Evolutionary conservation across 1,139 yeast genomes (phyloP).

Genomic region (Candida dubliniensis): DNA sequence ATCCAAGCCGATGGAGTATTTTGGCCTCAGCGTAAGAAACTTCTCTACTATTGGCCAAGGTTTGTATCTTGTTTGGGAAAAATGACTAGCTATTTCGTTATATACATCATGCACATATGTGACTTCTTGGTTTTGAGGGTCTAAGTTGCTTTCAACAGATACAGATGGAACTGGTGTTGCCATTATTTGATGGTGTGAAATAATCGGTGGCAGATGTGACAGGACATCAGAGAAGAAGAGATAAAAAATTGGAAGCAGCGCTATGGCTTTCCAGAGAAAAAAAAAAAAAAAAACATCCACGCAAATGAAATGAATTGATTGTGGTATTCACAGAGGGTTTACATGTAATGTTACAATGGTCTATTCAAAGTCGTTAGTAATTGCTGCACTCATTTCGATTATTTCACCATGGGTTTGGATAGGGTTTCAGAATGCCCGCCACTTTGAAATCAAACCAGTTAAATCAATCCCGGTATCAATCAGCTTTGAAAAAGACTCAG

Average conservation of each 20-base stretch:
- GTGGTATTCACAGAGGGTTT: too few relatives aligned
- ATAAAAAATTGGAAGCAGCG: background rate
- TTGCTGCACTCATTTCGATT: background rate
- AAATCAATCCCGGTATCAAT: slow-evolving; percentile 28
- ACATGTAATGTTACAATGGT: background rate
- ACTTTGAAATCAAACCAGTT: background rate
- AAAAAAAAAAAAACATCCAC: too few relatives aligned
- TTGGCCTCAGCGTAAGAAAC: slow-evolving; percentile 47
- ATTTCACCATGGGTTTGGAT: background rate
- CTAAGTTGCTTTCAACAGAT: slow-evolving; percentile 26
- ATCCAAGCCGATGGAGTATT: slow-evolving; percentile 53
- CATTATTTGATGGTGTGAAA: slow-evolving; percentile 16
- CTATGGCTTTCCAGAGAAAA: too few relatives aligned
- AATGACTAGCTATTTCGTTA: slow-evolving; percentile 88
- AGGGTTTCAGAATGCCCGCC: background rate
- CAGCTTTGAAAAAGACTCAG: slow-evolving; percentile 28
- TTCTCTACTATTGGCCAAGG: slow-evolving; percentile 96
- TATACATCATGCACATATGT: slow-evolving; percentile 85
- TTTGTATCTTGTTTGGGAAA: slow-evolving; percentile 88
- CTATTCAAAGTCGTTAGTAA: background rate
- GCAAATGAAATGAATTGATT: too few relatives aligned
- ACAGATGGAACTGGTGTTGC: slow-evolving; percentile 30
- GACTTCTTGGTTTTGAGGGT: slow-evolving; percentile 65
- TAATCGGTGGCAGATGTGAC: background rate
- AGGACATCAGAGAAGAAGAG: background rate